These are phyloP conservation scores for Eucalyptus grandis DNA, from an alignment of 345 rosid species.

Conservation along the genomic window DNA sequence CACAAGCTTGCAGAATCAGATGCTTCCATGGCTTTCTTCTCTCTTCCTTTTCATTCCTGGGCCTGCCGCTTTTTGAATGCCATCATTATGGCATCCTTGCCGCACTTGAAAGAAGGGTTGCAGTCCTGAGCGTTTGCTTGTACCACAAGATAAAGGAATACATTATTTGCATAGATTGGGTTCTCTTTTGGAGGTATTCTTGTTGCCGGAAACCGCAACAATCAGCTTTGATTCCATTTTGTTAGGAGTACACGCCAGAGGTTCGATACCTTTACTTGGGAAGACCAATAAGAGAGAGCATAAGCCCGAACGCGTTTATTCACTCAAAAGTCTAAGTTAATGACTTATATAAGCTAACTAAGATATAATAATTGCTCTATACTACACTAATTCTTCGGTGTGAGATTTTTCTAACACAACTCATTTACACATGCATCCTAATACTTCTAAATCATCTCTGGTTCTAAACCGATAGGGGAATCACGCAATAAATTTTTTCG, in stretches of 20 bases:
- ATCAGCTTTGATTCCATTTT: too few relatives aligned
- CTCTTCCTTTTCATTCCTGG: not conserved
- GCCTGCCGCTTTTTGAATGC: not conserved
- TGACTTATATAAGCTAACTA: too few relatives aligned
- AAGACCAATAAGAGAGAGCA: too few relatives aligned
- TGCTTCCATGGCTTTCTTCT: not conserved
- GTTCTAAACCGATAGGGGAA: not conserved
- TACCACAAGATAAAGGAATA: not conserved
- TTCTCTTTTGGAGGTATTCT: not conserved
- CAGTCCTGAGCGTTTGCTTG: not conserved
- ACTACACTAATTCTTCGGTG: accelerated
- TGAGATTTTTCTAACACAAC: too few relatives aligned
- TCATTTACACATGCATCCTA: too few relatives aligned
- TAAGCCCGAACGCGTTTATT: accelerated
- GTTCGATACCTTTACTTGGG: too few relatives aligned
- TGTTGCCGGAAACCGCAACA: too few relatives aligned
- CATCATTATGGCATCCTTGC: not conserved
- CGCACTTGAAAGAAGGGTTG: not conserved
- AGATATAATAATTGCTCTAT: accelerated
- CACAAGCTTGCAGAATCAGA: not conserved
- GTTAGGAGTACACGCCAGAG: too few relatives aligned
- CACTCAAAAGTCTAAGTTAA: too few relatives aligned
- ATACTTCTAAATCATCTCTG: not conserved
- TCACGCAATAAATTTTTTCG: not conserved
- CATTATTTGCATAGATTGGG: not conserved